Percentiles rank a stretch among this genome's conserved stretches.
These are phyloP conservation scores for Hypomyces rosellus DNA, from an alignment of 2,329 filamentous ascomycete genomes.

Conservation along the genomic window DNA sequence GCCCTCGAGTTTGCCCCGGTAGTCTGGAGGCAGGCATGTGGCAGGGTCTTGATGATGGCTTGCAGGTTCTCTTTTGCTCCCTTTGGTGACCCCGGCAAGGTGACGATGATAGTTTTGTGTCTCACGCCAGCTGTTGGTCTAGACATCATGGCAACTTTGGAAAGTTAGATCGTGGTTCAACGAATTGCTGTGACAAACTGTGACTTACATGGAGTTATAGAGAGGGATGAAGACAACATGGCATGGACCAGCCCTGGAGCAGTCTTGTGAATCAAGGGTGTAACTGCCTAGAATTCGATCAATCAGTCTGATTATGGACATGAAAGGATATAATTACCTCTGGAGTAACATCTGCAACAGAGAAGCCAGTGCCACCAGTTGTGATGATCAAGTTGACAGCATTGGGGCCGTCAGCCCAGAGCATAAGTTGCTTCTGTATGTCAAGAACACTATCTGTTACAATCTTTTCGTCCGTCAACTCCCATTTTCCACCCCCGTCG, in stretches of 20 bases:
- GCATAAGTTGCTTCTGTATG: conserved; percentile 67
- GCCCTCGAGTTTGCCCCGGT: conserved; percentile 73
- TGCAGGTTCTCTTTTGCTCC: conserved; percentile 91
- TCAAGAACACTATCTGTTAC: conserved; percentile 68
- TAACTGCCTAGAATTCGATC: conserved; percentile 57
- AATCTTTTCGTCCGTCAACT: conserved; percentile 61
- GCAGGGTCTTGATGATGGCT: conserved; percentile 80
- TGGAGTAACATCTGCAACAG: conserved; percentile 76
- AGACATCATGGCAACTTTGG: conserved; percentile 88
- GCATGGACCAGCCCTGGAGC: conserved; percentile 90
- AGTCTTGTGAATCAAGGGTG: conserved; percentile 71
- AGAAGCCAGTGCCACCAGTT: conserved; percentile 91
- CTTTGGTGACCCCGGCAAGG: conserved; percentile 89
- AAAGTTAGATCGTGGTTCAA: conserved; percentile 18
- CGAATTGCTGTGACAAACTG: not conserved
- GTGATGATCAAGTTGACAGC: conserved; percentile 73
- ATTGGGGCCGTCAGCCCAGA: conserved; percentile 64
- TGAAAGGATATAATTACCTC: conserved; percentile 51
- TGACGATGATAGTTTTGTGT: conserved; percentile 75
- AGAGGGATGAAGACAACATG: conserved; percentile 80
- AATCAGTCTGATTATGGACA: not conserved
- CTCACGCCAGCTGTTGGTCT: conserved; percentile 85
- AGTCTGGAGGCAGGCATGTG: conserved; percentile 89
- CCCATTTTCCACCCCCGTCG: conserved; percentile 66
- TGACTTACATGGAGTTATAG: conserved; percentile 79